Percentiles rank a stretch among this genome's conserved stretches.
Evolutionary conservation across 805 yeast species (phyloP).

Genomic region (Suhomyces vadensis): DNA sequence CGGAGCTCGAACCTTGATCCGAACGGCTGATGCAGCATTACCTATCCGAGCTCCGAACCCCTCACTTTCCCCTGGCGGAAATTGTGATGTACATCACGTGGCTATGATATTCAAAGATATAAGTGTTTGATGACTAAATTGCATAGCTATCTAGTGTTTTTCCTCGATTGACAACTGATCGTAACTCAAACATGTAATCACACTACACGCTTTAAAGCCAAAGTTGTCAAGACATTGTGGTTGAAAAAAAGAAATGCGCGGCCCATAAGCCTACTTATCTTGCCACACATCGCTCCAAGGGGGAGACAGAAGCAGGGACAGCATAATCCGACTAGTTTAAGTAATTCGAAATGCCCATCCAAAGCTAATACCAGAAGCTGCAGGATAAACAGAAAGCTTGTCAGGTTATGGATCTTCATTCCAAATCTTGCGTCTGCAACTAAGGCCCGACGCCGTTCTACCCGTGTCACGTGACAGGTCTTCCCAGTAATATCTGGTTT

Average conservation of each 20-base stretch:
- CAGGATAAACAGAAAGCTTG: neutral
- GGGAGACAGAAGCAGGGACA: neutral
- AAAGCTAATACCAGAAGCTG: neutral
- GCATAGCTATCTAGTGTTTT: neutral
- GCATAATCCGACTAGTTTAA: too few species aligned
- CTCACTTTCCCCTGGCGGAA: neutral
- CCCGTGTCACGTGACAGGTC: neutral
- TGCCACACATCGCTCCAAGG: neutral
- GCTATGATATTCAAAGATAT: neutral
- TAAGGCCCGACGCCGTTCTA: too few species aligned
- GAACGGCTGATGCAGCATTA: neutral
- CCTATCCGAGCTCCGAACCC: constrained; percentile 1
- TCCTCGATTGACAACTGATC: neutral
- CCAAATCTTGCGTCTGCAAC: too few species aligned
- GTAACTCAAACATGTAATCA: neutral
- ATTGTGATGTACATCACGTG: neutral
- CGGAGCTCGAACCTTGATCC: neutral
- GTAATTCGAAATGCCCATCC: too few species aligned
- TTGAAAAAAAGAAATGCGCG: neutral
- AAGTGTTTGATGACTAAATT: neutral
- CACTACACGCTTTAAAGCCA: neutral
- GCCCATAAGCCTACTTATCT: neutral
- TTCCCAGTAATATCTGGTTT: too few species aligned
- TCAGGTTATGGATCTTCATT: neutral
- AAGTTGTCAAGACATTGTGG: neutral